Conservation (phyloP, 352 stramenopile species). For the Thalassiosira livingstoniorum region DNA sequence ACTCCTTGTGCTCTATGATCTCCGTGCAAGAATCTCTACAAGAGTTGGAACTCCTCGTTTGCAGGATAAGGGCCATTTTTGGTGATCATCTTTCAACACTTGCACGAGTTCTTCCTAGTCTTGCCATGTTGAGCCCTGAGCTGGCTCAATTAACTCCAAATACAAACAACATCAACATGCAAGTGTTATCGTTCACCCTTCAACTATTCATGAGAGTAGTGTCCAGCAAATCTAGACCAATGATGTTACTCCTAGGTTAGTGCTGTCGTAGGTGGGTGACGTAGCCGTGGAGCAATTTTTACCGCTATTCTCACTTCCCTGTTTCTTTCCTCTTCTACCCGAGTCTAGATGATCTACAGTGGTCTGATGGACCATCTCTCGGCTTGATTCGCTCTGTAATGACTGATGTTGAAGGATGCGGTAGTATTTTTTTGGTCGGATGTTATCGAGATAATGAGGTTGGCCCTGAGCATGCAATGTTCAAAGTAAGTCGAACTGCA, state of each 20-base stretch:
- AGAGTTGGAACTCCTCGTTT: constrained; percentile 23
- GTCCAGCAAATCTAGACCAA: constrained; percentile 6
- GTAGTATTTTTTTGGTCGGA: not conserved
- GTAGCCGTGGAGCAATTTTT: too few relatives aligned
- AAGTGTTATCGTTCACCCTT: constrained; percentile 31
- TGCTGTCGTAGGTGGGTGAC: too few relatives aligned
- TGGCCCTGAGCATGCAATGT: constrained; percentile 43
- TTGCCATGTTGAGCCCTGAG: constrained; percentile 8
- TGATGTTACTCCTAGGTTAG: constrained; percentile 28
- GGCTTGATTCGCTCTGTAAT: not conserved
- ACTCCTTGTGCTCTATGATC: constrained; percentile 43
- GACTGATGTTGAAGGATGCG: not conserved
- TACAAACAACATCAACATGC: constrained; percentile 23
- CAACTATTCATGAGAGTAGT: constrained; percentile 26
- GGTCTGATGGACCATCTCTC: not conserved
- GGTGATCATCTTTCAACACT: constrained; percentile 33
- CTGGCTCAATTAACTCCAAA: not conserved
- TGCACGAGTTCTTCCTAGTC: constrained; percentile 34
- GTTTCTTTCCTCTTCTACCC: too few relatives aligned
- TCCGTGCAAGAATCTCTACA: constrained; percentile 5
- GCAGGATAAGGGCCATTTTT: constrained; percentile 29
- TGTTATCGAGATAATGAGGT: constrained; percentile 24
- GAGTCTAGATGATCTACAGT: constrained; percentile 25
- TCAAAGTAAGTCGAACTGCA: constrained; percentile 32
- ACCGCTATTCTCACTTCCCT: too few relatives aligned